These are phyloP conservation scores for Neocucurbitaria cava DNA, from an alignment of 2,329 filamentous ascomycete genomes.

Conservation along the genomic window DNA sequence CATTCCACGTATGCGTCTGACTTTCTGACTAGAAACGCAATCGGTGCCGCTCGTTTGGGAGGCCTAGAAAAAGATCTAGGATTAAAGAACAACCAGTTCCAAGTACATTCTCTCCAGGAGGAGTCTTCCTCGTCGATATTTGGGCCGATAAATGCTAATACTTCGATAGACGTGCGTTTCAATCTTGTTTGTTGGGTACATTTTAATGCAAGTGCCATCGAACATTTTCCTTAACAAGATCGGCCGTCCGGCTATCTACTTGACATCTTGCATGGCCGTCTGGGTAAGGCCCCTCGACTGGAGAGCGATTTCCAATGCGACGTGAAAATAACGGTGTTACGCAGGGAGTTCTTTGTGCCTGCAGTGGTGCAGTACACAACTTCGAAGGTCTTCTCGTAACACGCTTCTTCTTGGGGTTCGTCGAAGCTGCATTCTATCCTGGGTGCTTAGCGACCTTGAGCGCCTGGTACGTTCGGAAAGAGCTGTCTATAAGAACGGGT, in stretches of 20 bases:
- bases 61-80: neutral
- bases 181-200: slow-evolving; percentile 49
- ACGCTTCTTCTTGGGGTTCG: slow-evolving; percentile 47
- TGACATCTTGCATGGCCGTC: slow-evolving; percentile 56
- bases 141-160: neutral
- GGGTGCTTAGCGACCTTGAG: neutral
- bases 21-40: neutral
- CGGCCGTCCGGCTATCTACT: slow-evolving; percentile 53
- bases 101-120: neutral
- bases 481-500: slow-evolving; percentile 12
- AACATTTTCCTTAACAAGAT: slow-evolving; percentile 63
- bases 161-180: neutral
- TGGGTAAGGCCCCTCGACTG: slow-evolving; percentile 27
- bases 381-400: slow-evolving; percentile 49
- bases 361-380: slow-evolving; percentile 43
- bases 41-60: neutral
- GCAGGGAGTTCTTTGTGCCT: slow-evolving; percentile 42
- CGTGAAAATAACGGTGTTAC: neutral
- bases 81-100: neutral
- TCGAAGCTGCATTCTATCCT: slow-evolving; percentile 23
- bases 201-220: slow-evolving; percentile 66
- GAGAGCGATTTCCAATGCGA: neutral
- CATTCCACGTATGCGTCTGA: neutral
- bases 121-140: neutral
- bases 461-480: slow-evolving; percentile 14